Evolutionary conservation across 169 alveolate species (phyloP), one percentile per base, ranked within the genome.

Genomic region (Neospora caninum): DNA sequence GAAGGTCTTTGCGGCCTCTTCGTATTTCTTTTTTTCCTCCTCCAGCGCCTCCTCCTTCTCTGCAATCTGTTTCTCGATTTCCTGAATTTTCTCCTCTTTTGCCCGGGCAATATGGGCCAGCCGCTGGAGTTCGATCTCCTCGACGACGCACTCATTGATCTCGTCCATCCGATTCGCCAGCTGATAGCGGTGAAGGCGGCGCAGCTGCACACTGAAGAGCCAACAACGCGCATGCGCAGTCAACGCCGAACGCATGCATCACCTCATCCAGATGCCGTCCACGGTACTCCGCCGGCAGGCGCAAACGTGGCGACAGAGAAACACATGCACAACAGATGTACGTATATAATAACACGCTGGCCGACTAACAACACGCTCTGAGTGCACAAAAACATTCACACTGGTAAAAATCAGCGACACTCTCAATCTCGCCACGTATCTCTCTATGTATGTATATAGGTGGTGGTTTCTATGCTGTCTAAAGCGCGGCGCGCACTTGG

Each of bases 41-140:
- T 84, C 54, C 39, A 93, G 64, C 43, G 73, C 89, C 88, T 86
- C 31, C 43, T 93, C 95, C 45, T 88, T 80, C 29, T 7, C 70
- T 10, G 88, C 91, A 67, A 89, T 89, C 10, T 22, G 43, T 7
- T 43, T 36, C 34, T 83, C 92, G 22, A 41, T 45, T 34, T 78
- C 83, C 18, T 43, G 25, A 22, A 69, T 54, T 25, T 69, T 41
- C 69, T 80, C 54, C 34, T 92, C 78, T 31, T 54, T 34, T 2
- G 70, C 64, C 0, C 73, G 49, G 67, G 39, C 25, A 38, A 92
- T 86, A 31, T 42, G 49, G 6, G 67, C 88, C 34, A 49, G 93
- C 7, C 89, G 53, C 84, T 84, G 89, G 31, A 93, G 78, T 38
- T 93, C 95, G 20, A 93, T 87, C 82, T 88, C 95, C 64, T 87